Percentiles rank a stretch among this genome's conserved stretches.
phyloP scores from a whole-genome alignment of 352 stramenopile species.

The Globisporangium alternatum region DNA sequence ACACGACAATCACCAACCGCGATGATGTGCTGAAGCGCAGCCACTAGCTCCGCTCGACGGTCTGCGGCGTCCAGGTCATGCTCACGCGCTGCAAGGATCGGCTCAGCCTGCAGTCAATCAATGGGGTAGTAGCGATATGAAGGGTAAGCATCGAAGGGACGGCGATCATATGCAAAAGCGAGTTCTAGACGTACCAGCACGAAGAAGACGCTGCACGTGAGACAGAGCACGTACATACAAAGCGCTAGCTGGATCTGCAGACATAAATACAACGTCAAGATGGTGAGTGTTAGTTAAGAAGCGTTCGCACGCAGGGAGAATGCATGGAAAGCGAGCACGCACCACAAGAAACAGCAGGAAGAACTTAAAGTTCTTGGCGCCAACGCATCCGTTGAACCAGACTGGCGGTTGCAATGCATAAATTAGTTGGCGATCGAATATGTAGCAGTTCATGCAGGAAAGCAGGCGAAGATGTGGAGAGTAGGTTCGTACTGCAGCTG shows the following conservation, averaged over 20 bases:
- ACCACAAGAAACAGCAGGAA: conserved; percentile 67
- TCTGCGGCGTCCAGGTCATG: background rate
- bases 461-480: background rate
- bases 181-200: conserved; percentile 26
- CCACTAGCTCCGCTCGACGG: conserved; percentile 22
- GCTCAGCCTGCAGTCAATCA: conserved; percentile 27
- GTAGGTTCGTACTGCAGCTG: conserved; percentile 33
- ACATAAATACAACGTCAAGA: background rate
- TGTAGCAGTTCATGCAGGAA: background rate
- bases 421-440: background rate
- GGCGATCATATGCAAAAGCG: background rate
- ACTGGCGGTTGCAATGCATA: conserved; percentile 23
- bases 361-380: conserved; percentile 75
- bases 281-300: background rate
- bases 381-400: conserved; percentile 86
- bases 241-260: conserved; percentile 42
- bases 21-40: conserved; percentile 56
- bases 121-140: background rate
- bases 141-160: background rate
- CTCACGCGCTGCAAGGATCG: conserved; percentile 21
- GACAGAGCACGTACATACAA: conserved; percentile 45
- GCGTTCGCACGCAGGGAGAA: background rate
- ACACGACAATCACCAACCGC: conserved; percentile 23
- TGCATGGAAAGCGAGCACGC: background rate
- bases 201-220: conserved; percentile 57